Conservation (phyloP, 768 basidiomycete genomes). For the Auricularia auricula-judae region DNA sequence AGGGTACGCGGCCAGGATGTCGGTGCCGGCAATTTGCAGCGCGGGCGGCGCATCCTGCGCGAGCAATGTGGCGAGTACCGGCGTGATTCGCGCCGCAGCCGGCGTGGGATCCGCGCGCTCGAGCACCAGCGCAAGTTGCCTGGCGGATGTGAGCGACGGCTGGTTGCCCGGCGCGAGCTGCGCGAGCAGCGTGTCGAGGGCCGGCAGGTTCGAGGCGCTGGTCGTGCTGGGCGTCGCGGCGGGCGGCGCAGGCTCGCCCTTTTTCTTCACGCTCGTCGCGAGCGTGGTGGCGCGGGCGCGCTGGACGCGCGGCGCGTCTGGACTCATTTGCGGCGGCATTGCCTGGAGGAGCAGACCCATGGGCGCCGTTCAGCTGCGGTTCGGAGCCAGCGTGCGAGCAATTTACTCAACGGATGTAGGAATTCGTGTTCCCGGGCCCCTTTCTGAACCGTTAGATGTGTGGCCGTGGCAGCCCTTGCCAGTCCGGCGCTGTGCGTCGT, state of each 20-base stretch:
- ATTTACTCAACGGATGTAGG: neutral
- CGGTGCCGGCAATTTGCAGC: slow-evolving; percentile 58
- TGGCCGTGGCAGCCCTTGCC: neutral
- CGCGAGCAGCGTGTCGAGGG: neutral
- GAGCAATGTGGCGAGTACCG: slow-evolving; percentile 54
- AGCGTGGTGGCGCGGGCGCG: neutral
- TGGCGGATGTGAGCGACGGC: neutral
- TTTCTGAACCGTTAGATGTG: neutral
- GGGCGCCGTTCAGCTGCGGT: neutral
- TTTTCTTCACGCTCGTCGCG: neutral
- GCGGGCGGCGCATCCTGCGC: slow-evolving; percentile 37
- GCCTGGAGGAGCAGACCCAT: neutral
- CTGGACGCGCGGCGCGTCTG: neutral
- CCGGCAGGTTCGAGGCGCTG: neutral
- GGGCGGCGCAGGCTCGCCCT: neutral
- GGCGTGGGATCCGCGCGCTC: slow-evolving; percentile 31
- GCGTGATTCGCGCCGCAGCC: slow-evolving; percentile 38
- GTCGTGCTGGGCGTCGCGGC: neutral
- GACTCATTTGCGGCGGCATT: neutral
- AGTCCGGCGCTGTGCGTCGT: neutral
- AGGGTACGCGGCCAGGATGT: slow-evolving; percentile 57
- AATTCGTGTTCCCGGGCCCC: neutral
- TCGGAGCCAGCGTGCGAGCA: neutral
- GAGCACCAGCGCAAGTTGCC: neutral
- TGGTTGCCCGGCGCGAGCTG: neutral